Percentiles rank a stretch among this genome's conserved stretches.
Conservation (phyloP, 2,329 filamentous ascomycete species). For the Pseudonectria buxi region DNA sequence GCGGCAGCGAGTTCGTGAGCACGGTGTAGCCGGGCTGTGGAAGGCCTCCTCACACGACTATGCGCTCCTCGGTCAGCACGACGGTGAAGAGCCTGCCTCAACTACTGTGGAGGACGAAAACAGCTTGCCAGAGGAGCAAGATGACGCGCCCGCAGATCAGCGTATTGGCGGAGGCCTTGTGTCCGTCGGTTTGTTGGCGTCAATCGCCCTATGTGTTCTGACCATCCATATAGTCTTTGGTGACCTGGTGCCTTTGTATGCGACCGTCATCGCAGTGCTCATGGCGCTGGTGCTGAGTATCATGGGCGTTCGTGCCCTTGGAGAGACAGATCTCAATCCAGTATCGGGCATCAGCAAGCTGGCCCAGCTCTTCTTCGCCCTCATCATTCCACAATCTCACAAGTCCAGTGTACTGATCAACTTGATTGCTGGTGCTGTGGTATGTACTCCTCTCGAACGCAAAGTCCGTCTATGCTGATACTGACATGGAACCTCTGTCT, state of each 20-base stretch:
- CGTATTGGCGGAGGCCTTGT: conserved; percentile 69
- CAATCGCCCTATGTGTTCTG: conserved; percentile 70
- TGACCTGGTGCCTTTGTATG: conserved; percentile 68
- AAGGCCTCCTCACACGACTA: conserved; percentile 16
- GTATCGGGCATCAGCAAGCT: conserved; percentile 96
- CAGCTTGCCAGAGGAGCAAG: conserved; percentile 38
- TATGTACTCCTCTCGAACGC: conserved; percentile 19
- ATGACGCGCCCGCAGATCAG: conserved; percentile 79
- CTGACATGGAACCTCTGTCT: conserved; percentile 2
- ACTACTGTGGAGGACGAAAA: conserved; percentile 5
- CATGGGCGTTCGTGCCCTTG: conserved; percentile 62
- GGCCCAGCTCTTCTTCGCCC: conserved; percentile 88
- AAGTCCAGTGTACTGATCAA: conserved; percentile 92
- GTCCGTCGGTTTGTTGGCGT: conserved; percentile 65
- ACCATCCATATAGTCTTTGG: conserved; percentile 83
- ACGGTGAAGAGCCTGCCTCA: conserved; percentile 3
- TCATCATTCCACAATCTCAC: conserved; percentile 74
- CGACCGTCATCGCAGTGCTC: conserved; percentile 70
- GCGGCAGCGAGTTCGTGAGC: conserved; percentile 10
- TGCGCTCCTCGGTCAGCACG: conserved; percentile 12
- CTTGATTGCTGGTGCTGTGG: conserved; percentile 81
- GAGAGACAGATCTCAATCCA: conserved; percentile 89
- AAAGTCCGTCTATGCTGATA: not conserved
- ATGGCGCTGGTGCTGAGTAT: conserved; percentile 75
- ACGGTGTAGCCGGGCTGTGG: conserved; percentile 16